Conservation (phyloP, 306 rosid genomes). For the Erythrophleum fordii region DNA sequence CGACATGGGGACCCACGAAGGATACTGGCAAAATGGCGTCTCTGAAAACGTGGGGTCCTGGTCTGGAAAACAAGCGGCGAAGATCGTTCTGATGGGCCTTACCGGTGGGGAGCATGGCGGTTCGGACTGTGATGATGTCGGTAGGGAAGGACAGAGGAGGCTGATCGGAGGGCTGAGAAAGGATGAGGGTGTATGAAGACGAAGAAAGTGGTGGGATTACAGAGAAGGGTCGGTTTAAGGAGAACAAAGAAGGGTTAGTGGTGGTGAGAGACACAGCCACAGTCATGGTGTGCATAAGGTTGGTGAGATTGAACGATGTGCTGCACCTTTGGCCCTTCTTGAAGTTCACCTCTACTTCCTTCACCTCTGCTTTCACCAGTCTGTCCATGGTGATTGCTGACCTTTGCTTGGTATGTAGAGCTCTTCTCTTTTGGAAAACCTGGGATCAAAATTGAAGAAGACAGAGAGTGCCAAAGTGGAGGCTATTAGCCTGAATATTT, state of each 20-base stretch:
- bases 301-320: conserved; percentile 65
- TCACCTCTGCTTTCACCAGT: conserved; percentile 77
- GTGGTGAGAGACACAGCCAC: conserved; percentile 88
- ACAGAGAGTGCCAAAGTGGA: conserved; percentile 8
- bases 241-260: conserved; percentile 60
- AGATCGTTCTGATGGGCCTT: conserved; percentile 68
- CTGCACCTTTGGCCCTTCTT: conserved; percentile 61
- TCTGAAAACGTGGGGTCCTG: conserved; percentile 80
- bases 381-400: conserved; percentile 65
- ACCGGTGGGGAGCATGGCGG: conserved; percentile 84
- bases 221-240: conserved; percentile 58
- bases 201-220: conserved; percentile 78
- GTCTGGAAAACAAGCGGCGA: conserved; percentile 64
- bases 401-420: not conserved
- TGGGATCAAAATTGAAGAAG: not conserved
- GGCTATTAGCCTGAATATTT: not conserved
- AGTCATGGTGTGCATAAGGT: conserved; percentile 95
- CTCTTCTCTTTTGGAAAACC: not conserved
- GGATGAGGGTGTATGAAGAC: conserved; percentile 55
- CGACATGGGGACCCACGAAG: conserved; percentile 67
- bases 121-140: conserved; percentile 63
- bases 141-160: conserved; percentile 58
- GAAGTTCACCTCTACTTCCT: conserved; percentile 67
- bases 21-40: conserved; percentile 71
- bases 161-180: conserved; percentile 45